phyloP scores from a whole-genome alignment of 768 basidiomycete genomes.

The Lactarius hatsudake region DNA sequence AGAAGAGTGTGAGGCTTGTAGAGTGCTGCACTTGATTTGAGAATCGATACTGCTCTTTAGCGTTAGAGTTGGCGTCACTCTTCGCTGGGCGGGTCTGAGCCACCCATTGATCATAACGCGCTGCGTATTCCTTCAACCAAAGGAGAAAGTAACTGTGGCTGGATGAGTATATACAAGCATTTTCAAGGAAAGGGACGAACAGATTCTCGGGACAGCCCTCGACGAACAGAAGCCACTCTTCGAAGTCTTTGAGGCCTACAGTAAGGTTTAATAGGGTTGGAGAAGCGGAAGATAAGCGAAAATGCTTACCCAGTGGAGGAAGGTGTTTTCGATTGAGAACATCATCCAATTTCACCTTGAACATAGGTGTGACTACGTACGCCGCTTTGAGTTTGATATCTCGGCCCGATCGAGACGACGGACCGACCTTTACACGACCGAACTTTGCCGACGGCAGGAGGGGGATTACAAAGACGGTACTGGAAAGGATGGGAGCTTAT shows the following conservation, averaged over 20 bases:
- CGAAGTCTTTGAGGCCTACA: conserved; percentile 43
- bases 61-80: conserved; percentile 10
- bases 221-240: conserved; percentile 80
- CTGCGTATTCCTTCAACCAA: conserved; percentile 74
- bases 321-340: conserved; percentile 73
- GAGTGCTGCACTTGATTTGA: conserved; percentile 29
- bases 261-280: background rate
- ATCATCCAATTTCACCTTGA: conserved; percentile 68
- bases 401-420: background rate
- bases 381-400: conserved; percentile 1
- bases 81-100: conserved; percentile 23
- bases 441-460: conserved; percentile 64
- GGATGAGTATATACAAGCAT: conserved; percentile 5
- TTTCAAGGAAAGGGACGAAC: conserved; percentile 36
- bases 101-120: conserved; percentile 44
- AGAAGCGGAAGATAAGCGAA: conserved; percentile 8
- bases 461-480: conserved; percentile 62
- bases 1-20: conserved; percentile 63
- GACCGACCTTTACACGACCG: conserved; percentile 56
- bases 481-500: conserved; percentile 17
- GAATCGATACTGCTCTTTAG: conserved; percentile 23
- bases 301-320: conserved; percentile 60
- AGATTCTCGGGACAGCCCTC: conserved; percentile 75
- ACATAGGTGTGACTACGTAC: conserved; percentile 52
- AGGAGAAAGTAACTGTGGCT: conserved; percentile 66